A percentile compares a stretch with the other conserved stretches of the same genome.
These are phyloP conservation scores for Leccinum holopus DNA, from an alignment of 1,284 basidiomycete species.

Conservation along the genomic window DNA sequence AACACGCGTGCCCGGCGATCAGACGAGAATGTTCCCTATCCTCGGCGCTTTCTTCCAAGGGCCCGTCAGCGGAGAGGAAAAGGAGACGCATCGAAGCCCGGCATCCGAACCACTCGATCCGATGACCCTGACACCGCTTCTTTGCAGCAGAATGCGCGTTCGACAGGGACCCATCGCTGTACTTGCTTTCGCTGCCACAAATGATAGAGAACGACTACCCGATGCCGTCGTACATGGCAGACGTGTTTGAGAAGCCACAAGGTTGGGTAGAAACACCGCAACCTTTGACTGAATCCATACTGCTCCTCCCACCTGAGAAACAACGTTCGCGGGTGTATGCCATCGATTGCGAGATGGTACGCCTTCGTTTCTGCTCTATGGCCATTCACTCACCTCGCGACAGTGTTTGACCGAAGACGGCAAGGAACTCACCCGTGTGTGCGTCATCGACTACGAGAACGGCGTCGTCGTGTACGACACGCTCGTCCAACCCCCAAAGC, in stretches of 20 bases:
- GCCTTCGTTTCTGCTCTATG: conserved; percentile 19
- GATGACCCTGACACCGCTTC: conserved; percentile 8
- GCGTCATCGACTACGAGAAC: conserved; percentile 73
- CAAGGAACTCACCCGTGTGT: conserved; percentile 83
- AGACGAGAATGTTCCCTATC: conserved; percentile 81
- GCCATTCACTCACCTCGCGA: conserved; percentile 7
- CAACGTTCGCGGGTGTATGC: conserved; percentile 54
- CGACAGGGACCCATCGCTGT: conserved; percentile 63
- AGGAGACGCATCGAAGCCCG: conserved; percentile 58
- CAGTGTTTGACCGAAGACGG: conserved; percentile 86
- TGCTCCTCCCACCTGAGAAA: conserved; percentile 26
- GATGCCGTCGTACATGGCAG: conserved; percentile 75
- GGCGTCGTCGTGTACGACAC: conserved; percentile 79
- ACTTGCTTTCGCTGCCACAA: conserved; percentile 74
- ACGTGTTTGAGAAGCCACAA: conserved; percentile 59
- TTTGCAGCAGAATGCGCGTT: conserved; percentile 56
- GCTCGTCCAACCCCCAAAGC: conserved; percentile 80
- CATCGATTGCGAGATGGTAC: conserved; percentile 94
- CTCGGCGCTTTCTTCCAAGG: conserved; percentile 77
- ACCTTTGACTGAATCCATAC: conserved; percentile 35
- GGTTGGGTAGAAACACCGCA: conserved; percentile 78
- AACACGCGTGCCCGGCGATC: conserved; percentile 86
- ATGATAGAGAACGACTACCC: conserved; percentile 93
- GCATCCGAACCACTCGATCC: neutral
- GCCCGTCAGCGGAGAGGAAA: conserved; percentile 77